phyloP scores from a whole-genome alignment of 2,329 filamentous ascomycete genomes.

The Diaporthe vaccinii region DNA sequence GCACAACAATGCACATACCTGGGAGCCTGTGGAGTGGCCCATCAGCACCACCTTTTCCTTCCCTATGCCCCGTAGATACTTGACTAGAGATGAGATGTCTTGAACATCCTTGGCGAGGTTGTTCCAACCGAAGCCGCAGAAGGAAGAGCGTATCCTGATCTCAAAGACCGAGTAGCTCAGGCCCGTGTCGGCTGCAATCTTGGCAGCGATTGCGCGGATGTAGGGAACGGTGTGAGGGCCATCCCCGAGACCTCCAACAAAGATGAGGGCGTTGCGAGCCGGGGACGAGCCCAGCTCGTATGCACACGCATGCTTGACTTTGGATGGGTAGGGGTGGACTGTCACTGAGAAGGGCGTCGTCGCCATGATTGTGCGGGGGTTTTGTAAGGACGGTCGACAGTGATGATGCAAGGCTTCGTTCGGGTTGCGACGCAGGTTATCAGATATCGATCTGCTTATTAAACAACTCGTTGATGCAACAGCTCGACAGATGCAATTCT shows the following conservation, averaged over 20 bases:
- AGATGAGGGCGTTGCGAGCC: constrained; percentile 70
- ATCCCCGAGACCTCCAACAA: constrained; percentile 79
- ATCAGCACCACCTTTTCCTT: constrained; percentile 67
- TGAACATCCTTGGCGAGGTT: constrained; percentile 66
- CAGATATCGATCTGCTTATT: not conserved
- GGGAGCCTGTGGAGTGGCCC: constrained; percentile 72
- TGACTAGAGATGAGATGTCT: constrained; percentile 66
- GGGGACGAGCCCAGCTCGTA: constrained; percentile 45
- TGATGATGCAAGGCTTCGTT: not conserved
- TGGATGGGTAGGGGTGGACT: constrained; percentile 47
- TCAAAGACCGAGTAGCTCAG: constrained; percentile 69
- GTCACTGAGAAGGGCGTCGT: constrained; percentile 43
- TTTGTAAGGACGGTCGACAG: not conserved
- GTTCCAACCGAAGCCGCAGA: constrained; percentile 64
- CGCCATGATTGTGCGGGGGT: constrained; percentile 36
- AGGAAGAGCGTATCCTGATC: constrained; percentile 68
- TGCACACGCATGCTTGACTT: constrained; percentile 43
- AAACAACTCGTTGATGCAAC: not conserved
- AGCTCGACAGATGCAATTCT: not conserved
- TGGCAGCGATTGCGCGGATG: constrained; percentile 60
- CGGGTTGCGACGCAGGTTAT: not conserved
- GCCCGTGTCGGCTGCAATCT: constrained; percentile 54
- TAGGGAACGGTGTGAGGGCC: constrained; percentile 77
- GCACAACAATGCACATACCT: constrained; percentile 52
- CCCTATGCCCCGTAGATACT: constrained; percentile 65